A percentile compares a stretch with the other conserved stretches of the same genome.
Conservation (phyloP, 129 eudicot species). For the Chrysanthemum makinoi region DNA sequence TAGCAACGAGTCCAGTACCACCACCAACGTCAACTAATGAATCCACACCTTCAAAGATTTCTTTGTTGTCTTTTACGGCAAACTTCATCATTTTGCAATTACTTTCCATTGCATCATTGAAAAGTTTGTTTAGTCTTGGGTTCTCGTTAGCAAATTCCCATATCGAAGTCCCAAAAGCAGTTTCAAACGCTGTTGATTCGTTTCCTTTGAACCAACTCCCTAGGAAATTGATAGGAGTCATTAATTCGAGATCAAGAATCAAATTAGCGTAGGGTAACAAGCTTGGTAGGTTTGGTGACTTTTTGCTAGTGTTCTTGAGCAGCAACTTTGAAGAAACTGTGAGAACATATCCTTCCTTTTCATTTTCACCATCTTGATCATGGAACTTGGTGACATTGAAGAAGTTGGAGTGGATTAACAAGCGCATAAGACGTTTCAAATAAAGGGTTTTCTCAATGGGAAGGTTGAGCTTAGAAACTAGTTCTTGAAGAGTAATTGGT, state of each 20-base stretch:
- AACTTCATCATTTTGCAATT: conserved; percentile 24
- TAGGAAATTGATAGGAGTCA: conserved; percentile 20
- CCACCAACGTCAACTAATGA: conserved; percentile 60
- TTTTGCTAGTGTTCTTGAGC: conserved; percentile 19
- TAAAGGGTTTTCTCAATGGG: conserved; percentile 22
- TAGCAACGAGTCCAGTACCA: conserved; percentile 40
- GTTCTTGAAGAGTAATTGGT: conserved; percentile 30
- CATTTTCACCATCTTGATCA: conserved; percentile 7
- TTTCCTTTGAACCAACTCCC: conserved; percentile 27
- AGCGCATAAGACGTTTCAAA: conserved; percentile 37
- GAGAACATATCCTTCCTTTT: conserved; percentile 26
- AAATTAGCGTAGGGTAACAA: conserved; percentile 17
- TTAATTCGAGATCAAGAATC: conserved; percentile 5
- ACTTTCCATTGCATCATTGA: conserved; percentile 41
- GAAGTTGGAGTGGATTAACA: conserved; percentile 32
- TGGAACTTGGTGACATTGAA: conserved; percentile 14
- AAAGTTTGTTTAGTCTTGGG: conserved; percentile 11
- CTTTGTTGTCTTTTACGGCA: conserved; percentile 15
- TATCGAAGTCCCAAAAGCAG: conserved; percentile 22
- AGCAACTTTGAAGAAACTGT: conserved; percentile 31
- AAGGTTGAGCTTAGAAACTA: conserved; percentile 22
- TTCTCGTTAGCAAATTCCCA: conserved; percentile 32
- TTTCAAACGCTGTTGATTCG: conserved; percentile 27
- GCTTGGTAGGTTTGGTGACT: not conserved
- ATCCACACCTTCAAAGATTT: conserved; percentile 34